Base-by-base conservation (phyloP, 768 basidiomycete species). In the Phanerochaete sordida region DNA sequence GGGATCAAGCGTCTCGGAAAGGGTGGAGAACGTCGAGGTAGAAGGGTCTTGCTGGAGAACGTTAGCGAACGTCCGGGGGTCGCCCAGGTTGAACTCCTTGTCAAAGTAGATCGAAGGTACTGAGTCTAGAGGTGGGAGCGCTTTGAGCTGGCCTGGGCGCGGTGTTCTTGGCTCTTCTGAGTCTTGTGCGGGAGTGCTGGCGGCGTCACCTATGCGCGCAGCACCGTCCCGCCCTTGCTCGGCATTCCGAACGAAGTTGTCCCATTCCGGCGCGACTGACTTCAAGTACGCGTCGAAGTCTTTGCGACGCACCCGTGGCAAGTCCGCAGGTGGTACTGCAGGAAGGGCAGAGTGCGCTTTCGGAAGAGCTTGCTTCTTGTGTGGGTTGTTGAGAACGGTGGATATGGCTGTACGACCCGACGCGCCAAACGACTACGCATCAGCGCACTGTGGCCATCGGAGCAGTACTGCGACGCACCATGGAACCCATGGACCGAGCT, bases 341-440 rank as follows among this genome's bases (percentile, higher is more conserved):
- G 91, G 89, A 19, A 98, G 76, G 0, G 86, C 73, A 1, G 93
- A 90, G 65, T 95, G 91, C 0, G 93, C 85, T 70, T 96, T 92
- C 30, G 95, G 90, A 13, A 95, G 93, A 7, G 90, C 88, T 50
- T 90, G 87, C 35, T 80, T 82, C 73, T 88, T 90, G 68, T 89
- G 87, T 0, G 95, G 95, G 67, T 90, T 94, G 67, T 95, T 95
- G 54, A 97, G 82, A 27, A 97, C 91, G 19, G 92, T 95, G 9
- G 95, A 95, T 64, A 97, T 95, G 39, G 94, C 95, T 97, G 71
- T 15, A 26, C 19, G 39, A 19, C 6, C 37, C 19, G 33, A 50
- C 33, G 49, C 33, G 21, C n/a, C 4, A 26, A 12, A 21, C 31
- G 28, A 23, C n/a, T 33, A n/a, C 15, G 50, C 50, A 33, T 59